A percentile compares a stretch with the other conserved stretches of the same genome.
Conservation (phyloP, 2,329 filamentous ascomycete genomes). For the Talaromyces amestolkiae region DNA sequence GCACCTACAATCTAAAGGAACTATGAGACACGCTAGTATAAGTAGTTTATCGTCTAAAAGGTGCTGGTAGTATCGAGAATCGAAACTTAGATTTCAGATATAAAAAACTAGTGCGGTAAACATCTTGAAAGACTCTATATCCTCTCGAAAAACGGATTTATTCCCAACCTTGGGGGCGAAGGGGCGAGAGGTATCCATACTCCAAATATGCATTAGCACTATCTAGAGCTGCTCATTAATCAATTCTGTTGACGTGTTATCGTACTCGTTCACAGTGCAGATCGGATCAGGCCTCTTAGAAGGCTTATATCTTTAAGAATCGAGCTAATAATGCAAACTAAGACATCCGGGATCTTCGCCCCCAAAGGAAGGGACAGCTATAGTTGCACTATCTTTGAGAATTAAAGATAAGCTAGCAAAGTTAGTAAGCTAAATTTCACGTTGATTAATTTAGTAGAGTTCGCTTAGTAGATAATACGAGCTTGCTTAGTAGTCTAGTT, state of each 20-base stretch:
- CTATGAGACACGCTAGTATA: not conserved
- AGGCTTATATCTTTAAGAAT: not conserved
- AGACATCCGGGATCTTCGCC: not conserved
- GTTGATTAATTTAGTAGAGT: not conserved
- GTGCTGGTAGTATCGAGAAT: not conserved
- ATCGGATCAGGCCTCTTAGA: not conserved
- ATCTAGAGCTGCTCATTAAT: not conserved
- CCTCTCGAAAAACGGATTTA: not conserved
- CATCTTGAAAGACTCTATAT: not conserved
- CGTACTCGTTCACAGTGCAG: not conserved
- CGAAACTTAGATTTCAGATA: not conserved
- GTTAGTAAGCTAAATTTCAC: not conserved
- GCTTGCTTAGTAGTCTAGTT: not conserved
- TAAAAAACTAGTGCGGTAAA: not conserved
- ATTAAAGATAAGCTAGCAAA: not conserved
- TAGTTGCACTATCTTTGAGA: not conserved
- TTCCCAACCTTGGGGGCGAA: not conserved
- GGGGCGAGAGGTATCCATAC: not conserved
- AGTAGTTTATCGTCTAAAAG: not conserved
- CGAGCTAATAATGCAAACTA: not conserved
- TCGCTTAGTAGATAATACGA: not conserved
- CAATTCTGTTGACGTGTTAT: not conserved
- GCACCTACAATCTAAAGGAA: not conserved
- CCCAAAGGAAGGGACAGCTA: not conserved
- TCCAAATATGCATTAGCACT: not conserved